Evolutionary conservation across 2,329 filamentous ascomycete species (phyloP).

Genomic region (Cytospora mali): DNA sequence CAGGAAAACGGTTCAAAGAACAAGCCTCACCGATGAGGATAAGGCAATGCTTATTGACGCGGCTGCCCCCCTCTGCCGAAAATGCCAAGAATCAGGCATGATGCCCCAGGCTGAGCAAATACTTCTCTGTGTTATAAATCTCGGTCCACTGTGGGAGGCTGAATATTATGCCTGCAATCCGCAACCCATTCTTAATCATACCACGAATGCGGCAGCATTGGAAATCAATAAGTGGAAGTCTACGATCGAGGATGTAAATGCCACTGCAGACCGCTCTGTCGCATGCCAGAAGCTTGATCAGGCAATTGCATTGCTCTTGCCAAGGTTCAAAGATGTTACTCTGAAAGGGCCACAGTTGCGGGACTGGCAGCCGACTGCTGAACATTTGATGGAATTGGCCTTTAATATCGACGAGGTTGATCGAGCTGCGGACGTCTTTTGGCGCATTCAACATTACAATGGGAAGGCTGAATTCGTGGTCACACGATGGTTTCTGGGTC

Average conservation of each 20-base stretch:
- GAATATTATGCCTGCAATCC: conserved; percentile 43
- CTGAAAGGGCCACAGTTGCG: conserved; percentile 1
- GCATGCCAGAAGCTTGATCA: conserved; percentile 27
- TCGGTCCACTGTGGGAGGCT: conserved; percentile 37
- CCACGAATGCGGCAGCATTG: conserved; percentile 30
- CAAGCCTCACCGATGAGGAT: conserved; percentile 4
- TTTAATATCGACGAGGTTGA: conserved; percentile 32
- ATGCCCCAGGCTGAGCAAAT: conserved; percentile 39
- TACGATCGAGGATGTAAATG: neutral
- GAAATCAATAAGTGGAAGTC: neutral
- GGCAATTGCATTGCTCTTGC: conserved; percentile 39
- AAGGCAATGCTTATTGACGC: conserved; percentile 30
- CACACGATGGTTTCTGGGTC: conserved; percentile 37
- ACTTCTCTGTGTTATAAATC: conserved; percentile 34
- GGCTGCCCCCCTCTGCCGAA: conserved; percentile 37
- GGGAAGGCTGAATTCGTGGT: conserved; percentile 33
- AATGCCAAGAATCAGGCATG: conserved; percentile 37
- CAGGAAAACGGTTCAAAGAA: conserved; percentile 5
- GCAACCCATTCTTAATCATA: conserved; percentile 37
- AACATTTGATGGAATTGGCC: conserved; percentile 30
- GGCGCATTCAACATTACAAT: conserved; percentile 35
- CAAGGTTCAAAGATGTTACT: conserved; percentile 34
- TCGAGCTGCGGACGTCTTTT: conserved; percentile 37
- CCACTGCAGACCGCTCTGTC: neutral
- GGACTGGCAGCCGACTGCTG: conserved; percentile 22